Percentiles rank a stretch among this genome's conserved stretches.
Evolutionary conservation across 2,329 filamentous ascomycete genomes (phyloP).

Genomic region (Fulvia fulva): DNA sequence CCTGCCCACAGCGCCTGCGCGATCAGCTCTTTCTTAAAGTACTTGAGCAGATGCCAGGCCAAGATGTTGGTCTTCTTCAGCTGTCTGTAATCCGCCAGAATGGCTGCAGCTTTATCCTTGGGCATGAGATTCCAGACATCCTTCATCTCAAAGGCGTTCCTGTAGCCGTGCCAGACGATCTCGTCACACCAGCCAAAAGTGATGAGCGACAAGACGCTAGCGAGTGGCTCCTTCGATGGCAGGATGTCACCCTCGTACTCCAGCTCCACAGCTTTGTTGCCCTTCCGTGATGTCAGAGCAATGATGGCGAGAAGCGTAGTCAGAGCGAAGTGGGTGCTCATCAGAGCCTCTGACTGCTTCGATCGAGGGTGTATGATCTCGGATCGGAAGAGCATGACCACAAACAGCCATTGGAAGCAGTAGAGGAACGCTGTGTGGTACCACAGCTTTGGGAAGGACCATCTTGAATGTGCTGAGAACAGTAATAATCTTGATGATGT

Average conservation of each 20-base stretch:
- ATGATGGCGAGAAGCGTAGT: slow-evolving; percentile 70
- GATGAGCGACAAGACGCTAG: slow-evolving; percentile 80
- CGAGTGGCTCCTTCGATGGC: slow-evolving; percentile 79
- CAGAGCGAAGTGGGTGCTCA: slow-evolving; percentile 70
- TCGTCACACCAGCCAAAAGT: slow-evolving; percentile 90
- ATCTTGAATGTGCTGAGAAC: slow-evolving; percentile 55
- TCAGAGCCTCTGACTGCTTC: slow-evolving; percentile 57
- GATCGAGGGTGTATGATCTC: slow-evolving; percentile 73
- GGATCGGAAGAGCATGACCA: slow-evolving; percentile 75
- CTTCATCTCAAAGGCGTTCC: slow-evolving; percentile 72
- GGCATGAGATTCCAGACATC: slow-evolving; percentile 90
- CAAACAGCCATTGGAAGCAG: slow-evolving; percentile 73
- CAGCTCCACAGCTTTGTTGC: slow-evolving; percentile 81
- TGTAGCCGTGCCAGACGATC: slow-evolving; percentile 86
- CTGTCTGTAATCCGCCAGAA: slow-evolving; percentile 79
- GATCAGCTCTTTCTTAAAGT: slow-evolving; percentile 74
- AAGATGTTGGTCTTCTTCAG: slow-evolving; percentile 76
- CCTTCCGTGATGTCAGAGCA: slow-evolving; percentile 77
- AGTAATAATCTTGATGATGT: slow-evolving; percentile 68
- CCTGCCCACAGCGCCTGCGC: slow-evolving; percentile 77
- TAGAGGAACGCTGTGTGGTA: slow-evolving; percentile 89
- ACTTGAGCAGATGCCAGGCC: slow-evolving; percentile 74
- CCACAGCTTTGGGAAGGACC: slow-evolving; percentile 75
- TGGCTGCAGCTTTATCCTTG: slow-evolving; percentile 77
- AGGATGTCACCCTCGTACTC: slow-evolving; percentile 87